Base-by-base conservation (phyloP, 1,284 basidiomycete genomes). In the Xanthoconium separans region DNA sequence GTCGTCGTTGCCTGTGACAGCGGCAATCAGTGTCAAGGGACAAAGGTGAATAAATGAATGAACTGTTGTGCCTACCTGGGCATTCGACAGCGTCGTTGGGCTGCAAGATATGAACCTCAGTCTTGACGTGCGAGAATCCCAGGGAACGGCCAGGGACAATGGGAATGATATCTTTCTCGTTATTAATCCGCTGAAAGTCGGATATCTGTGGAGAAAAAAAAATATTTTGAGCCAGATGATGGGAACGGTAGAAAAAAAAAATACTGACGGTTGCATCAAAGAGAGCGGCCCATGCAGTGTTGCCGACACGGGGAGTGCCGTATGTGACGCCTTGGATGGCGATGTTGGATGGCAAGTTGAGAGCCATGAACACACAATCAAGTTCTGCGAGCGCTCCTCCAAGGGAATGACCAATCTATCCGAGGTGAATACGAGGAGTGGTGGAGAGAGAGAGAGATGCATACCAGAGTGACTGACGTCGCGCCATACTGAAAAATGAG, bases 351-450 rank as follows among this genome's bases (percentile, higher is more conserved):
- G 78, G 77, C 27, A 83, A 65, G 56, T 79, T 77, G 34, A 82
- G 62, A 2, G 69, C 65, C 51, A 83, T 70, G 65, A 75, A 80
- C n/a, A 82, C 56, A 16, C 78, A 72, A 51, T 81, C 78, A 12
- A 83, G 74, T 58, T 79, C 75, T 6, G 80, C 77, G 20, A 83
- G 66, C n/a, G 80, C 81, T 42, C 79, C 82, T 30, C 81, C 82
- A n/a, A 83, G 75, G 20, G 78, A 82, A 60, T 82, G 82, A 4
- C 81, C 79, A 39, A 81, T 64, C 77, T 79, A 53, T 44, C 10
- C 24, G 29, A 48, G 20, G 29, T 63, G n/a, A 47, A 33, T 37
- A 44, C 29, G 20, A 30, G 20, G 36, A 13, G 15, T 18, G 15
- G 15, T 6, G 6, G 22, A 15, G n/a, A 27, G n/a, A 30, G 20